Evolutionary conservation across 2,329 filamentous ascomycete genomes (phyloP).

Genomic region (Calonectria pauciramosa): DNA sequence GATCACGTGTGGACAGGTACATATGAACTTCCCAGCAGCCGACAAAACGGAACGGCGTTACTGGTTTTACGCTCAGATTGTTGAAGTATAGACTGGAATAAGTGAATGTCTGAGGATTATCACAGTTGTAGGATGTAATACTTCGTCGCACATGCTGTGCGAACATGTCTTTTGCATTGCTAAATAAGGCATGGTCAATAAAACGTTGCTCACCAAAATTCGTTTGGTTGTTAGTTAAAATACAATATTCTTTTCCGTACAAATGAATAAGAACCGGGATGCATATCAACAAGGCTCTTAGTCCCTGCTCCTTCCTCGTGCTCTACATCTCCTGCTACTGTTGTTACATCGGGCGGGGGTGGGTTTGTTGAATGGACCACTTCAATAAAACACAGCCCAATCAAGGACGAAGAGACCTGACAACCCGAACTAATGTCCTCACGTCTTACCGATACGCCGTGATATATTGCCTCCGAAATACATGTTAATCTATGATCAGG

Average conservation of each 20-base stretch:
- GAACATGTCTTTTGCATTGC: background rate
- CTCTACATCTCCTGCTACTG: background rate
- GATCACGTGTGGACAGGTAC: background rate
- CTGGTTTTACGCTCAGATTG: background rate
- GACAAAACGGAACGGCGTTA: background rate
- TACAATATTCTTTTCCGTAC: background rate
- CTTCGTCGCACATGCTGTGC: background rate
- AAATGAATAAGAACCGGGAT: too few relatives aligned
- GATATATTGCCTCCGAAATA: too few relatives aligned
- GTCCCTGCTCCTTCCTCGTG: background rate
- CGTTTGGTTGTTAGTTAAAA: background rate
- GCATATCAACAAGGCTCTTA: too few relatives aligned
- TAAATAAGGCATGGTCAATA: background rate
- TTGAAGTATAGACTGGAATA: background rate
- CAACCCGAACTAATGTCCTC: too few relatives aligned
- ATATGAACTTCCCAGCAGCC: background rate
- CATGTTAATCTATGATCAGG: too few relatives aligned
- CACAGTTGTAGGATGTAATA: background rate
- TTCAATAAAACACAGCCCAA: too few relatives aligned
- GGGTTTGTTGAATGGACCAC: too few relatives aligned
- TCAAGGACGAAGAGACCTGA: too few relatives aligned
- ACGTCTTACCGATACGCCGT: too few relatives aligned
- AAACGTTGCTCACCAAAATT: background rate
- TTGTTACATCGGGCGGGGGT: too few relatives aligned
- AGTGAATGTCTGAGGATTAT: background rate